These are phyloP conservation scores for Fusarium sp. DNA, from an alignment of 2,329 filamentous ascomycete species.

Conservation along the genomic window DNA sequence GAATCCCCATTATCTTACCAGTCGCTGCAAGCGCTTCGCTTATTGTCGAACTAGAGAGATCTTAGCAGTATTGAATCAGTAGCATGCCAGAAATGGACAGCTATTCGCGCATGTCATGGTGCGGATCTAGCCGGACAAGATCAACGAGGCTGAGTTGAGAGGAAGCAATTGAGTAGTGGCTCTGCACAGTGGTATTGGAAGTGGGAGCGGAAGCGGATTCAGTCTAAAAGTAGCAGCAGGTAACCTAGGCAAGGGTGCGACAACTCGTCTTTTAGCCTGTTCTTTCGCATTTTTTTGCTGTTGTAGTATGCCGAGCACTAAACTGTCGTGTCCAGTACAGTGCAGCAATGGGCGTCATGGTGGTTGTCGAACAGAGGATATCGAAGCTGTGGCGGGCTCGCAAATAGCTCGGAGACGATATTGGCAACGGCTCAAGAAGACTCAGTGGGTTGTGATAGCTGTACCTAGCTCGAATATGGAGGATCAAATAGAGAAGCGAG, in stretches of 20 bases:
- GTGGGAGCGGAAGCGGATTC: constrained; percentile 16
- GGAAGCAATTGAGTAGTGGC: constrained; percentile 5
- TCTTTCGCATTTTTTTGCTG: constrained; percentile 7
- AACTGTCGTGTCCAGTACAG: not conserved
- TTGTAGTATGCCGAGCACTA: constrained; percentile 1
- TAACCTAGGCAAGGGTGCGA: constrained; percentile 24
- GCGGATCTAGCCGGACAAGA: constrained; percentile 45
- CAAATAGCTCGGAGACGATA: not conserved
- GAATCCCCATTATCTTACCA: not conserved
- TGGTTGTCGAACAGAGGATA: not conserved
- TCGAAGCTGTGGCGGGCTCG: not conserved
- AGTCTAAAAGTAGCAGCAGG: constrained; percentile 5
- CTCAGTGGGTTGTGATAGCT: not conserved
- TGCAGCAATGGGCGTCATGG: not conserved
- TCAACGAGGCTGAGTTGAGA: constrained; percentile 29
- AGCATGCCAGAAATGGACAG: constrained; percentile 26
- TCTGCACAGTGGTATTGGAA: constrained; percentile 13
- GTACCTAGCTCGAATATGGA: constrained; percentile 14
- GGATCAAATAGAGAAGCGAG: constrained; percentile 15
- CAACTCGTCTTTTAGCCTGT: constrained; percentile 28
- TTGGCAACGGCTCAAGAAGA: constrained; percentile 12
- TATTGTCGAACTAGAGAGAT: constrained; percentile 16
- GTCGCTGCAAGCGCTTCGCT: constrained; percentile 8
- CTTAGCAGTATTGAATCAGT: constrained; percentile 3
- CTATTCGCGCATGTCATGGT: constrained; percentile 30